Conservation (phyloP, 306 rosid species). For the Sesbania bispinosa region DNA sequence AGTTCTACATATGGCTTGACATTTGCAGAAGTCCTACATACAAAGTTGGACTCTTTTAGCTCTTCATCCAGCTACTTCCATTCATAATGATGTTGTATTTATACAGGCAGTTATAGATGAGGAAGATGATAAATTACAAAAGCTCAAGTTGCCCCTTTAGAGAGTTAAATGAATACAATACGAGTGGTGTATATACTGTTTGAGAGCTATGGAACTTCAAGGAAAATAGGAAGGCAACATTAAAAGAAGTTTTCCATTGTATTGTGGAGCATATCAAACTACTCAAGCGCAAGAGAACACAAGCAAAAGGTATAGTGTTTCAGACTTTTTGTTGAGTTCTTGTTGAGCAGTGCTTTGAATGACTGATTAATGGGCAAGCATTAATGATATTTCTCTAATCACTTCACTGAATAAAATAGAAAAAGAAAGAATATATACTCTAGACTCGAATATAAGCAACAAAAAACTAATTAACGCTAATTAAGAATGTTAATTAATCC, state of each 20-base stretch:
- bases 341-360: neutral
- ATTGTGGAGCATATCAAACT: conserved; percentile 42
- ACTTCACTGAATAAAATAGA: too few relatives aligned
- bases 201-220: too few relatives aligned
- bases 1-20: neutral
- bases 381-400: neutral
- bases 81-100: neutral
- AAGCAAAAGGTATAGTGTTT: conserved; percentile 38
- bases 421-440: too few relatives aligned
- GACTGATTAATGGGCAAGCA: neutral
- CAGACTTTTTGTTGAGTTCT: neutral
- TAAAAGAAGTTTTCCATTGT: conserved; percentile 68
- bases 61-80: neutral
- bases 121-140: conserved; percentile 43
- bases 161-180: conserved; percentile 70
- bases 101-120: conserved; percentile 60
- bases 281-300: too few relatives aligned
- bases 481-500: too few relatives aligned
- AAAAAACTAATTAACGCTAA: too few relatives aligned
- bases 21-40: neutral
- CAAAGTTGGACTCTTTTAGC: neutral
- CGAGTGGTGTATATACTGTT: conserved; percentile 68
- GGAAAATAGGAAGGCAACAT: conserved; percentile 71
- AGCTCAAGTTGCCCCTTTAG: conserved; percentile 52
- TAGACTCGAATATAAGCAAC: too few relatives aligned